A percentile compares a stretch with the other conserved stretches of the same genome.
Evolutionary conservation across 73 alveolate genomes (phyloP).

Genomic region (Stentor coeruleus): DNA sequence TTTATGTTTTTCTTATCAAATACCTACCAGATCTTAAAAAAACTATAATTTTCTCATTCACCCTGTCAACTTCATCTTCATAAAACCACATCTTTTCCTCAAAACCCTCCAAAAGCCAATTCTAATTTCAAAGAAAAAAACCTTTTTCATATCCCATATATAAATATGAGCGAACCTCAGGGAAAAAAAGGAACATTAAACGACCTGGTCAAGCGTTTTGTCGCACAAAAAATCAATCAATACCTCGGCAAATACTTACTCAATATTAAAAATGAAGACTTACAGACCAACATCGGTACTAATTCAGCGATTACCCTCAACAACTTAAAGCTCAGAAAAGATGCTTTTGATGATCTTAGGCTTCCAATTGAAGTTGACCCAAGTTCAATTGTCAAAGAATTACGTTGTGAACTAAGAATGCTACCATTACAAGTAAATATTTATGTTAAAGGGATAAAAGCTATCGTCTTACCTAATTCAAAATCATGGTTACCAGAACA

Average conservation of each 20-base stretch:
- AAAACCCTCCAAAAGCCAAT: too few relatives aligned
- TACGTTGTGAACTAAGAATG: not conserved
- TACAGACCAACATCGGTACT: not conserved
- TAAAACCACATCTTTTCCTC: too few relatives aligned
- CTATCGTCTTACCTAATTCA: not conserved
- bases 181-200: not conserved
- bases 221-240: not conserved
- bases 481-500: not conserved
- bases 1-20: too few relatives aligned
- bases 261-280: not conserved
- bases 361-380: constrained; percentile 12
- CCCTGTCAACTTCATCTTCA: too few relatives aligned
- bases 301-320: not conserved
- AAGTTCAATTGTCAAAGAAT: not conserved
- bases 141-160: too few relatives aligned
- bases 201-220: not conserved
- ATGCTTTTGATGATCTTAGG: constrained; percentile 19
- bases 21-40: too few relatives aligned
- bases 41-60: too few relatives aligned
- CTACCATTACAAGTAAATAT: not conserved
- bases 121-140: too few relatives aligned
- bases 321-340: not conserved
- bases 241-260: constrained; percentile 15
- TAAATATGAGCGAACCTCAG: too few relatives aligned
- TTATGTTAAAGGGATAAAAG: not conserved